Evolutionary conservation across 108 stramenopile genomes (phyloP).

Genomic region (Skeletonema potamos): DNA sequence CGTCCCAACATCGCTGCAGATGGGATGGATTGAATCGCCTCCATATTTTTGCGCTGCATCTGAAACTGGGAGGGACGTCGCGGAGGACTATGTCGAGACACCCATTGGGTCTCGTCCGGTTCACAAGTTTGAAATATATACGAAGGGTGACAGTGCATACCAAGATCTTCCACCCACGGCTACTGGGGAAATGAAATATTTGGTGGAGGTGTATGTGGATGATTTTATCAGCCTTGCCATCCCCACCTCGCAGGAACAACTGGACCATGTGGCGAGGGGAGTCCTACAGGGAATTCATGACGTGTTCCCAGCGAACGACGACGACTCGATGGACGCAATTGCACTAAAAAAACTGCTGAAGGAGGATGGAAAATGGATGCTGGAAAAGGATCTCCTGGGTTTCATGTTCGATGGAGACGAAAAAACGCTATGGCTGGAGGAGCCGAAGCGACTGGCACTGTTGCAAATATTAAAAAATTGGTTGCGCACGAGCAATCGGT

Average conservation of each 20-base stretch:
- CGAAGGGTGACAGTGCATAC: neutral
- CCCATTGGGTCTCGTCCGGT: neutral
- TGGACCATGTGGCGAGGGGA: neutral
- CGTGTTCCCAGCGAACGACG: constrained; percentile 17
- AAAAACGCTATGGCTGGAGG: constrained; percentile 10
- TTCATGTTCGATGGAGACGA: constrained; percentile 24
- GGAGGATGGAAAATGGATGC: constrained; percentile 38
- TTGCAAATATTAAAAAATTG: neutral
- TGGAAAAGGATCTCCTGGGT: constrained; percentile 41
- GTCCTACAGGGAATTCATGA: constrained; percentile 21
- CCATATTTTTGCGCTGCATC: constrained; percentile 48
- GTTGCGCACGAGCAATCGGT: neutral
- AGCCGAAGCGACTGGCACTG: neutral
- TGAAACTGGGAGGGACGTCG: constrained; percentile 39
- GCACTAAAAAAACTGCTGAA: constrained; percentile 49
- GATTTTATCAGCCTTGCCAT: constrained; percentile 30
- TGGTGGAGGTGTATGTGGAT: constrained; percentile 36
- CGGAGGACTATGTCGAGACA: constrained; percentile 20
- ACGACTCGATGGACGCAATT: constrained; percentile 27
- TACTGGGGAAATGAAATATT: neutral
- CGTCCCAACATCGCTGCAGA: constrained; percentile 36
- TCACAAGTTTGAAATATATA: constrained; percentile 7
- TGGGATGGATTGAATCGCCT: constrained; percentile 46
- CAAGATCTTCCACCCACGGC: neutral
- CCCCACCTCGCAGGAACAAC: neutral